Evolutionary conservation across 371 early-diverging fungal species (phyloP), one percentile per base, ranked within the genome.

Genomic region (Dinochytrium kinnereticum): DNA sequence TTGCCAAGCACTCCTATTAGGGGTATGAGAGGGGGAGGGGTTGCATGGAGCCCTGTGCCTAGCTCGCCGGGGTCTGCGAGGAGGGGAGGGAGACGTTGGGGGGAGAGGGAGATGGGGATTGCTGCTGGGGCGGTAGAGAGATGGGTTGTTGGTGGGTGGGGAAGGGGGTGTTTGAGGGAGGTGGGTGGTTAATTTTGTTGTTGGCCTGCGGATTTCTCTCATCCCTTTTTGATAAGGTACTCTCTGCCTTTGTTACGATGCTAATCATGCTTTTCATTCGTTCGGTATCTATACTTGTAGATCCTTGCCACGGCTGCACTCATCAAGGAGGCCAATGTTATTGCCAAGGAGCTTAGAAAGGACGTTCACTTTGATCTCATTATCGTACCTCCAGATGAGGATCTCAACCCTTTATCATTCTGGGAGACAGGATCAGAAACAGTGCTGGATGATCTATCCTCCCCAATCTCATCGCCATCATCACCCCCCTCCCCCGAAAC

Each of bases 251-350:
- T n/a, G n/a, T n/a, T n/a, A n/a, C n/a, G n/a, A n/a, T n/a, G n/a
- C n/a, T n/a, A n/a, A n/a, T n/a, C n/a, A n/a, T n/a, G n/a, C 51
- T 39, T 83, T 51, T 33, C 17, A 31, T 37, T 21, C 24, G 24
- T 44, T 2, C 7, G 15, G 5, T 57, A 31, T 15, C 44, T 17
- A 66, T 39, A 24, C 34, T 10, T 28, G 28, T 13, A 75, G 10
- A 86, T 94, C 26, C 76, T 92, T 49, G 89, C 87, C 13, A 86
- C 91, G 57, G 92, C 92, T 0, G 87, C 91, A 1, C 73, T 91
- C 69, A 74, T 96, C 50, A 95, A 95, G 78, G 94, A 95, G 70
- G 95, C 95, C 68, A 96, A 95, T 72, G 88, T 94, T 19, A 93
- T 94, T 28, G 89, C 92, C 68, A 86, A 88, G 53, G 94, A 96